Evolutionary conservation across 2,329 filamentous ascomycete genomes (phyloP), one percentile per base, ranked within the genome.

Genomic region (Aspergillus sp.): DNA sequence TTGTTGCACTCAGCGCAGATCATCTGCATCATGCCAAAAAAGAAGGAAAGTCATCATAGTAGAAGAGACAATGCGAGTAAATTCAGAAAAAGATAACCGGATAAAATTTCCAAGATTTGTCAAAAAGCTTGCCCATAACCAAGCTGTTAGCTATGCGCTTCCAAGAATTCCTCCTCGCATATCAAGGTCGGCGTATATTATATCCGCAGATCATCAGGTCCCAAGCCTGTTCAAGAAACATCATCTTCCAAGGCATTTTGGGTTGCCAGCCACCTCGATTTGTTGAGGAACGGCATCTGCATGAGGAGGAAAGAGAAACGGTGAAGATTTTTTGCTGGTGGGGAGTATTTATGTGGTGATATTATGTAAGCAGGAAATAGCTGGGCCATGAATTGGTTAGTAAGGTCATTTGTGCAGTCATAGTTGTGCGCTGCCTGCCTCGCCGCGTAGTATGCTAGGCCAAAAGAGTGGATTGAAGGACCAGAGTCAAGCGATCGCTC

Each of bases 31-130:
- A 65, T 68, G 60, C 65, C 66, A 68, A 67, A 23, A 66, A 66
- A 56, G 68, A 64, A 57, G 55, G 55, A 39, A 39, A 54, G 64
- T 71, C 69, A 71, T 71, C 68, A 71, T 68, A 54, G 66, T 67
- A 57, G 58, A 55, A 59, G 59, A 60, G 44, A 50, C 36, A 41
- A 49, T 47, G 30, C 8, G 36, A 25, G 2, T 15, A 2, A 15
- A 39, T 8, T 3, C 25, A 10, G 19, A 30, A 25, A 50, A 27
- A 13, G 30, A 30, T 39, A 23, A 25, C 13, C 17, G 13, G 11
- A 25, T 8, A 13, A 49, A 8, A 27, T 27, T 27, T 8, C 13
- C 11, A 36, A 30, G 23, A n/a, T 27, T 30, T 15, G 5, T n/a
- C 21, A 36, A 6, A 30, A 27, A 41, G 21, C 51, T 54, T 42